These are phyloP conservation scores for Suillus occidentalis DNA, from an alignment of 768 basidiomycete genomes.

Conservation along the genomic window DNA sequence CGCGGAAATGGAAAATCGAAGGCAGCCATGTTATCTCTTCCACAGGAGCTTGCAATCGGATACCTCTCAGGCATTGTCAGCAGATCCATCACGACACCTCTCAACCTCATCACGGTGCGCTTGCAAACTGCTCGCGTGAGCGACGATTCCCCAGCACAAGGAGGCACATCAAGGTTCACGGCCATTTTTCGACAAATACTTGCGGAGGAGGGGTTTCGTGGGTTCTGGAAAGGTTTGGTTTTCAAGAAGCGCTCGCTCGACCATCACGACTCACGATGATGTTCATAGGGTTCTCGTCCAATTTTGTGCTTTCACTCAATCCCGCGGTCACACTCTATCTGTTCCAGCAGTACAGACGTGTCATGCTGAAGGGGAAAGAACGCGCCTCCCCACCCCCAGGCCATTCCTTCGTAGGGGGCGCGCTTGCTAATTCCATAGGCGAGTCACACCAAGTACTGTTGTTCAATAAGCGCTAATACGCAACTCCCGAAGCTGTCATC, in stretches of 20 bases:
- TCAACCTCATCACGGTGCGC: slow-evolving; percentile 55
- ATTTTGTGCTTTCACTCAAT: slow-evolving; percentile 50
- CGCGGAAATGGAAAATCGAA: slow-evolving; percentile 32
- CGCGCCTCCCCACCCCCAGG: slow-evolving; percentile 36
- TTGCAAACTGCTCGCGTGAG: slow-evolving; percentile 47
- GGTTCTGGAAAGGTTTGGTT: slow-evolving; percentile 56
- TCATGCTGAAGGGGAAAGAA: slow-evolving; percentile 27
- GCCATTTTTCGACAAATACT: slow-evolving; percentile 42
- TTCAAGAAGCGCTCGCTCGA: background rate
- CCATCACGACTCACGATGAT: slow-evolving; percentile 1
- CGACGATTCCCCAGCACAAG: slow-evolving; percentile 25
- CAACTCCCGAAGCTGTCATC: slow-evolving; percentile 34
- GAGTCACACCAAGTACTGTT: background rate
- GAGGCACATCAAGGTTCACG: slow-evolving; percentile 1
- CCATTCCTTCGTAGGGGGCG: slow-evolving; percentile 58
- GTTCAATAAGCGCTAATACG: background rate
- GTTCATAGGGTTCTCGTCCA: slow-evolving; percentile 47
- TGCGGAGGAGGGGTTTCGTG: slow-evolving; percentile 45
- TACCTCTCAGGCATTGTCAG: slow-evolving; percentile 58
- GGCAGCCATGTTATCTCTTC: slow-evolving; percentile 23
- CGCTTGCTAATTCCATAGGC: slow-evolving; percentile 53
- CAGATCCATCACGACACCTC: slow-evolving; percentile 52
- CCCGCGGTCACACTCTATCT: slow-evolving; percentile 58
- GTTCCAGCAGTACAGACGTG: slow-evolving; percentile 49
- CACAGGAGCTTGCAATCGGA: slow-evolving; percentile 54